These are phyloP conservation scores for Panellus pusillus DNA, from an alignment of 768 basidiomycete species.

Conservation along the genomic window DNA sequence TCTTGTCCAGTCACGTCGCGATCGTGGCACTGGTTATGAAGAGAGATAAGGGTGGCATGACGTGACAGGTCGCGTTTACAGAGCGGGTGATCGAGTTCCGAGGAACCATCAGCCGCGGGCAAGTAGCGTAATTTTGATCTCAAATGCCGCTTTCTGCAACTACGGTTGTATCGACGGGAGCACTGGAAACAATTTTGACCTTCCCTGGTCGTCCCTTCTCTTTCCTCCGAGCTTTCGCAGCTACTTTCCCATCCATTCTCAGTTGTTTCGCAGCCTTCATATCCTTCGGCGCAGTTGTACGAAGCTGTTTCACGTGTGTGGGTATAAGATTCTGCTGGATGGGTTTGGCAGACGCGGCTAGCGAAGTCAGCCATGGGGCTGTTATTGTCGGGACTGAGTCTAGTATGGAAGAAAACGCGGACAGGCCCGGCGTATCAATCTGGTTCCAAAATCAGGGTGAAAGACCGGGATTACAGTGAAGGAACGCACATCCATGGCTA, in stretches of 20 bases:
- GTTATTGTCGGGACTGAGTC: slow-evolving; percentile 52
- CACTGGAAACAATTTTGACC: too few species aligned
- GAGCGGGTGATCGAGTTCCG: too few species aligned
- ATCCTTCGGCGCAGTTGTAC: slow-evolving; percentile 76
- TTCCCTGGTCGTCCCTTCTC: not conserved
- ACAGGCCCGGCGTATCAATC: slow-evolving; percentile 43
- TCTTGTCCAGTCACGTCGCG: not conserved
- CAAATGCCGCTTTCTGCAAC: not conserved
- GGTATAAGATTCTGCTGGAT: slow-evolving; percentile 45
- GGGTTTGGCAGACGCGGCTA: slow-evolving; percentile 20
- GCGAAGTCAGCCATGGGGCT: slow-evolving; percentile 62
- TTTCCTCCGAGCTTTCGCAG: slow-evolving; percentile 41
- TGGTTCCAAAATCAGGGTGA: slow-evolving; percentile 19
- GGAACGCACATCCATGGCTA: slow-evolving; percentile 65
- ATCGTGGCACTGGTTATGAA: too few species aligned
- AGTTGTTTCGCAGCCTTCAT: slow-evolving; percentile 68
- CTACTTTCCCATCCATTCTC: slow-evolving; percentile 49
- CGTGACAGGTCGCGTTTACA: slow-evolving; percentile 20
- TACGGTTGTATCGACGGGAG: not conserved
- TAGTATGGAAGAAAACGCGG: slow-evolving; percentile 38
- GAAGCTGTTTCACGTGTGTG: slow-evolving; percentile 80
- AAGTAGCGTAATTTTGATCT: too few species aligned
- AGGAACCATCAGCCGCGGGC: too few species aligned
- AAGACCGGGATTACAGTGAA: not conserved
- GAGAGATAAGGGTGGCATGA: not conserved